Base-by-base conservation (phyloP, 306 rosid species). In the Vigna mungo region DNA sequence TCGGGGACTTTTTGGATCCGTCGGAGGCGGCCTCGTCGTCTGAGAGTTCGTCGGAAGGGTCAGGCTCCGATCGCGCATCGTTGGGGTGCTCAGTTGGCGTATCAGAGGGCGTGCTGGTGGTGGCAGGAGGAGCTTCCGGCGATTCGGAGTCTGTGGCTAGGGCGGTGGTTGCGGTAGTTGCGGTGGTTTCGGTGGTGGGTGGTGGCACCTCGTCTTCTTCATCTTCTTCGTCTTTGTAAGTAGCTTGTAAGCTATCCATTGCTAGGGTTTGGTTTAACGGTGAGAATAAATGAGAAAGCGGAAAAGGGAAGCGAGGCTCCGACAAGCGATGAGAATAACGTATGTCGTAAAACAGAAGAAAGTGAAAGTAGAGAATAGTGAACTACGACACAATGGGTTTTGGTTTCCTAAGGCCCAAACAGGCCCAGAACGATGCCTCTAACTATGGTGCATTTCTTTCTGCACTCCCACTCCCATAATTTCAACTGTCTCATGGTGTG, bases 151-250 rank as follows among this genome's bases (percentile, higher is more conserved):
- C 51, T 46, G 75, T 43, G n/a, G 69, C 56, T 4, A 70, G 16
- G 36, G 36, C 21, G 27, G 36, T 7, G 52, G 70, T 1, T 11
- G 77, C 21, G 27, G 36, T 7, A 47, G 70, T 1, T 11, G 77
- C 1, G 47, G 72, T 0, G 15, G 44, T 9, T 16, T 37, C 2
- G 46, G 75, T 0, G 15, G 53, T 9, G 23, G 48, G n/a, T 1
- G 84, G 68, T 9, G 78, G 62, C 2, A 84, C 68, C 4, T 86
- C 88, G 20, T 88, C 89, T 30, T 86, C 97, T 54, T 90, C 97
- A 9, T 91, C 96, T 65, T 91, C 97, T 58, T 91, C 98, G 77
- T 94, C 96, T 85, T 78, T 85, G 90, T 88, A 87, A 9, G 83
- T 87, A 53, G 96, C 89, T 76, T 82, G 96, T 23, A 87, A 87